Base-by-base conservation (phyloP, 2,329 filamentous ascomycete genomes). In the Juglanconis oblonga region DNA sequence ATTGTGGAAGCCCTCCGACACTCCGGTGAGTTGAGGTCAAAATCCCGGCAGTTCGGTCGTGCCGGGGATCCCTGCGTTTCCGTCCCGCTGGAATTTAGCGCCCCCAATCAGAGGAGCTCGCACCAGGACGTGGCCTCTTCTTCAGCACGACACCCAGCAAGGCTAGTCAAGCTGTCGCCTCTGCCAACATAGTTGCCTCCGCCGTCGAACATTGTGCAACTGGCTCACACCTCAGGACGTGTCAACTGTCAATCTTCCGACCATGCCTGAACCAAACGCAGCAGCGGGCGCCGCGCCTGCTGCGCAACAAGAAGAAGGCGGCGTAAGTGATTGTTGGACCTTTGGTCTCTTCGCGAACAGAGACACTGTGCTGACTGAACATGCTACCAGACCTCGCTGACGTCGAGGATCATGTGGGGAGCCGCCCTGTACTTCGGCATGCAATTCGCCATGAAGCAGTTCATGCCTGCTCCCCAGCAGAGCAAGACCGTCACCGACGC, bases 391-490 rank as follows among this genome's bases (percentile, higher is more conserved):
- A 57, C 70, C 57, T 78, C 75, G 33, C 66, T 82, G 59, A 71
- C 79, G 57, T 75, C 69, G 62, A 82, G 80, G 64, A 73, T 86
- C 36, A 67, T 80, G 42, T 73, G 86, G 61, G 82, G 83, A 53
- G 76, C 80, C 35, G 76, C 78, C 61, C 75, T 86, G 68, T 87
- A 84, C 71, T 77, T 87, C 64, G 84, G 79, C 57, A 77, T 87
- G 72, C 86, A 88, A 69, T 73, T 83, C 59, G 68, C 81, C 58
- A 77, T 87, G 75, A 80, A 79, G 69, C 80, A 83, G 69, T 76
- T 84, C 63, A 74, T 76, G 64, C 76, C 77, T 50, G 81, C 78
- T 67, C 76, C 79, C 58, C 75, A 78, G 62, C 73, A 75, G 51
- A 79, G 77, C 53, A 77, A 81, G 55, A 74, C 78, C 36, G 76